A percentile compares a stretch with the other conserved stretches of the same genome.
phyloP scores from a whole-genome alignment of 2,329 filamentous ascomycete species.

The Colletotrichum aenigma region DNA sequence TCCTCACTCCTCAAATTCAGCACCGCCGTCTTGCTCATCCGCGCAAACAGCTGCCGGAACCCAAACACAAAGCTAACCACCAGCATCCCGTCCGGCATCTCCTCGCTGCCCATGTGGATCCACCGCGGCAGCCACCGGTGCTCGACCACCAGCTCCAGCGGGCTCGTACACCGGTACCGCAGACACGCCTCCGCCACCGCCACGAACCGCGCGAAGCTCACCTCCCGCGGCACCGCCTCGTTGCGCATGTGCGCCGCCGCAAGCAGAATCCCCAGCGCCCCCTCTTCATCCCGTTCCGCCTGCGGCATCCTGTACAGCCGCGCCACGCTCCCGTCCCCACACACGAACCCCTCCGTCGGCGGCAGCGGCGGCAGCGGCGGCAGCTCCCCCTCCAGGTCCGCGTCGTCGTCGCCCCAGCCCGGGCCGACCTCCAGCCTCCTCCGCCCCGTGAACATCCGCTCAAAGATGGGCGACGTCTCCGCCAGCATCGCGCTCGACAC shows the following conservation, averaged over 20 bases:
- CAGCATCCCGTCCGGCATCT: constrained; percentile 53
- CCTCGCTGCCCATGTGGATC: constrained; percentile 51
- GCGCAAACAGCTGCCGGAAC: constrained; percentile 49
- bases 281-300: constrained; percentile 45
- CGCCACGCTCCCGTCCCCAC: constrained; percentile 47
- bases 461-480: constrained; percentile 57
- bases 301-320: constrained; percentile 59
- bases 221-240: constrained; percentile 47
- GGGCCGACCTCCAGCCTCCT: constrained; percentile 21
- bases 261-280: constrained; percentile 49
- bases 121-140: constrained; percentile 57
- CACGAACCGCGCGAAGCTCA: constrained; percentile 54
- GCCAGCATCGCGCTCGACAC: constrained; percentile 56
- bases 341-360: constrained; percentile 38
- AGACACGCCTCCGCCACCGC: constrained; percentile 55
- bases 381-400: constrained; percentile 37
- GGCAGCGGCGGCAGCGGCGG: constrained; percentile 30
- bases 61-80: constrained; percentile 60
- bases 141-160: constrained; percentile 54
- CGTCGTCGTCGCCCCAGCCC: constrained; percentile 38
- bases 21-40: constrained; percentile 54
- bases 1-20: constrained; percentile 48
- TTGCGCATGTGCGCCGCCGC: constrained; percentile 57
- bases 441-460: constrained; percentile 46
- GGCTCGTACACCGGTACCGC: constrained; percentile 55